A percentile compares a stretch with the other conserved stretches of the same genome.
Evolutionary conservation across 1,284 basidiomycete species (phyloP).

Genomic region (Ganoderma lingzhi): DNA sequence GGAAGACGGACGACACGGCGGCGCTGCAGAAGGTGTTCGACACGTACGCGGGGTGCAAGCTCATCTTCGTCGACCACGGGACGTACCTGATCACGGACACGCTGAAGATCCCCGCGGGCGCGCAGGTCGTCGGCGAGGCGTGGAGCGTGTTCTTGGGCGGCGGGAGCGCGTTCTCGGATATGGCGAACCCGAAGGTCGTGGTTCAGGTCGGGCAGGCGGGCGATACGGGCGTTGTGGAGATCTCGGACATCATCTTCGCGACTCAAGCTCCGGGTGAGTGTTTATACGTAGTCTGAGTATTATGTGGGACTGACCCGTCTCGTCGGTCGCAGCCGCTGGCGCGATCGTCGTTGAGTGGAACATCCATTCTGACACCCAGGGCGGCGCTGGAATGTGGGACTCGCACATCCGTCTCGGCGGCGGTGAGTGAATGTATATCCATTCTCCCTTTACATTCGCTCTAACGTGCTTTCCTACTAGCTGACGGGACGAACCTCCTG

Average conservation of each 20-base stretch:
- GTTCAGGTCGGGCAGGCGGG: conserved; percentile 62
- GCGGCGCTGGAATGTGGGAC: conserved; percentile 78
- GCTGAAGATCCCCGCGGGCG: conserved; percentile 74
- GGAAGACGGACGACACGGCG: conserved; percentile 77
- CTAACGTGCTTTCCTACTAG: conserved; percentile 12
- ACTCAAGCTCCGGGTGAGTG: conserved; percentile 55
- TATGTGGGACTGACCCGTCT: too few species aligned
- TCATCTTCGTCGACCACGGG: conserved; percentile 81
- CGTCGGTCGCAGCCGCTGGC: conserved; percentile 54
- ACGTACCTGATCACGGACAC: conserved; percentile 76
- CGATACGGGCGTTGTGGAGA: conserved; percentile 62
- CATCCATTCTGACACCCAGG: conserved; percentile 62
- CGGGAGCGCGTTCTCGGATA: conserved; percentile 65
- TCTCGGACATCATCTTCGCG: conserved; percentile 66
- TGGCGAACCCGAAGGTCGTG: conserved; percentile 60
- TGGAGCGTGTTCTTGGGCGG: conserved; percentile 79
- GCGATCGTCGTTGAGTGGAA: conserved; percentile 83
- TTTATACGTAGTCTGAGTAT: conserved; percentile 36
- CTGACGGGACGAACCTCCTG: conserved; percentile 65
- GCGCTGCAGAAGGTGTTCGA: conserved; percentile 70
- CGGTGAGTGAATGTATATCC: conserved; percentile 27
- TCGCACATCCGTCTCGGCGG: conserved; percentile 58
- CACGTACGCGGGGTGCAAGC: conserved; percentile 76
- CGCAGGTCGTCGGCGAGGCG: conserved; percentile 77
- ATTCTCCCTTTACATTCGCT: background rate